Base-by-base conservation (phyloP, 2,329 filamentous ascomycete genomes). In the Talaromyces sp. region DNA sequence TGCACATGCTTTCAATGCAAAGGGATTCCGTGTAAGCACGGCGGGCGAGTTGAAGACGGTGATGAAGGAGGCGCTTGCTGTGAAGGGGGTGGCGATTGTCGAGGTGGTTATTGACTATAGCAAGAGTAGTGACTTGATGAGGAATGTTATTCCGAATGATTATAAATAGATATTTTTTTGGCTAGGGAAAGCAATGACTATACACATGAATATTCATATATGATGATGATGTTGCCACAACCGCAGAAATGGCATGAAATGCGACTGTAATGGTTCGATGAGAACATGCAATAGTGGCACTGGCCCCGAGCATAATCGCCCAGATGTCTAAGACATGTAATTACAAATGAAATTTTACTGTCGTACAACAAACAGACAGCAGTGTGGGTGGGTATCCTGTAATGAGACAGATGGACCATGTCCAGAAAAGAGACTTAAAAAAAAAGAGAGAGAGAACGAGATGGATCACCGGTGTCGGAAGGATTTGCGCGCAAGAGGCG, bases 401-500 rank as follows among this genome's bases (percentile, higher is more conserved):
- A 61, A 31, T 58, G 49, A 50, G 38, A 61, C 55, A 55, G 59
- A 61, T 32, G 26, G 31, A 49, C 17, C 17, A 26, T 35, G 35
- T 58, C 31, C n/a, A 11, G 14, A 52, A n/a, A 10, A 7, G n/a
- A 38, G 27, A 14, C 24, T 21, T 21, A 8, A 52, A 41, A 5
- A 32, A 26, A 35, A 31, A 7, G 17, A 55, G n/a, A 19, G n/a
- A 55, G 11, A 32, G 10, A 35, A 57, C 9, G 19, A 38, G 49
- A 9, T 51, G 26, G 19, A 29, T 68, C 56, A 75, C 64, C 73
- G 72, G 53, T 72, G 69, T 61, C 73, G 73, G 63, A 70, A 74
- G 14, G 74, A 75, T 65, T 78, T 78, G 62, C 77, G 76, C 29
- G 76, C 76, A 50, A 78, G 64, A 21, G 76, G 76, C 19, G 75